These are phyloP conservation scores for Candida hispaniensis DNA, from an alignment of 805 yeast genomes.

Conservation along the genomic window DNA sequence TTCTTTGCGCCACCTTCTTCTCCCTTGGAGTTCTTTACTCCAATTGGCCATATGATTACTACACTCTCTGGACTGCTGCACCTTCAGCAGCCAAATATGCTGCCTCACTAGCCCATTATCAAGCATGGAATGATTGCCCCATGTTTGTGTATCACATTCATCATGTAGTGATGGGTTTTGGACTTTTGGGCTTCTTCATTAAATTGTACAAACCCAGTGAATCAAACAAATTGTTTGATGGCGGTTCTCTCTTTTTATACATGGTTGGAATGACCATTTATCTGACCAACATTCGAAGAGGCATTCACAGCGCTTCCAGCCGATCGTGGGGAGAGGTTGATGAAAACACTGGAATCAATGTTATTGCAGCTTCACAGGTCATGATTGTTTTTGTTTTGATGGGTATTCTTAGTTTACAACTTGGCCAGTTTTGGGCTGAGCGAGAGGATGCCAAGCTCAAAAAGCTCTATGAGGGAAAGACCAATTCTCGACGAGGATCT, in stretches of 20 bases:
- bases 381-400: conserved; percentile 58
- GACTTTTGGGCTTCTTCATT: conserved; percentile 59
- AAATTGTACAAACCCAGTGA: conserved; percentile 82
- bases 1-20: conserved; percentile 47
- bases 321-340: conserved; percentile 94
- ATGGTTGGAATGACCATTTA: conserved; percentile 69
- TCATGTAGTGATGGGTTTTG: conserved; percentile 52
- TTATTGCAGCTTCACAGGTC: conserved; percentile 79
- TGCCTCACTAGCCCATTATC: conserved; percentile 61
- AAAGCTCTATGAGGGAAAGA: conserved; percentile 20
- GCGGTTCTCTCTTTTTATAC: conserved; percentile 66
- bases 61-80: conserved; percentile 54
- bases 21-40: conserved; percentile 68
- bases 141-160: conserved; percentile 45
- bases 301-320: conserved; percentile 53
- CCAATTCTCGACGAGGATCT: conserved; percentile 21
- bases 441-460: conserved; percentile 34
- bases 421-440: conserved; percentile 80
- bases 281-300: conserved; percentile 75
- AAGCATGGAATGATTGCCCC: conserved; percentile 60
- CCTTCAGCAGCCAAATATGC: conserved; percentile 45
- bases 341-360: conserved; percentile 73
- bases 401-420: conserved; percentile 79
- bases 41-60: conserved; percentile 73
- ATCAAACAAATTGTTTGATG: conserved; percentile 80